Base-by-base conservation (phyloP, 345 rosid genomes). In the Microthlaspi erraticum region DNA sequence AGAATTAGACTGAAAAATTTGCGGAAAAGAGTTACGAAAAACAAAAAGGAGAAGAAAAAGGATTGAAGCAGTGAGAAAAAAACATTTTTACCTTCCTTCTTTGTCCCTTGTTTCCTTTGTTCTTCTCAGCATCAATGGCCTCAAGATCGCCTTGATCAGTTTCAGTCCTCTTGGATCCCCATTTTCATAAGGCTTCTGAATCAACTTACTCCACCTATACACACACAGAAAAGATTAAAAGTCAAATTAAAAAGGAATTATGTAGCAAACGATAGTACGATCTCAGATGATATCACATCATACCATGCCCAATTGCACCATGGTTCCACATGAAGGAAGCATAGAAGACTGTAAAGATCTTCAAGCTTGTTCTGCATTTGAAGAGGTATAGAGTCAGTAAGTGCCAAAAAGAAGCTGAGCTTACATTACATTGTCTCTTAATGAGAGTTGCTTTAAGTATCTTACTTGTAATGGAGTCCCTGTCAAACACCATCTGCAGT, bases 241-340 rank as follows among this genome's bases (percentile, higher is more conserved):
- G 33, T 63, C 26, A 44, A 7, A 14, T 34, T 4, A 12, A 18
- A 31, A 18, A 17, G 49, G 26, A 4, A 45, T 18, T 19, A 19
- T 60, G 5, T 2, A 70, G 14, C 19, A 14, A 32, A 41, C 0
- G 44, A 51, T 13, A 58, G 17, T 6, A 10, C 0, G 7, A 8
- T 8, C 50, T 32, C 5, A 50, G 39, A 18, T 73, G 60, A 61
- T 17, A 19, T 23, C 23, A 49, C 18, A 59, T 26, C 59, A 26
- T 81, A 88, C 87, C 94, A 84, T 60, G 85, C 77, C 91, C 89
- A 88, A 66, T 83, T 86, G 82, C 91, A 78, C 91, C 89, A 88
- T 29, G 94, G 88, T 58, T 88, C 89, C 10, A 86, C 91, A 54
- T 78, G 91, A 66, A 88, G 58, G 80, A 88, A 88, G 82, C 91